Conservation (phyloP, 306 rosid genomes). For the Albizia julibrissin region DNA sequence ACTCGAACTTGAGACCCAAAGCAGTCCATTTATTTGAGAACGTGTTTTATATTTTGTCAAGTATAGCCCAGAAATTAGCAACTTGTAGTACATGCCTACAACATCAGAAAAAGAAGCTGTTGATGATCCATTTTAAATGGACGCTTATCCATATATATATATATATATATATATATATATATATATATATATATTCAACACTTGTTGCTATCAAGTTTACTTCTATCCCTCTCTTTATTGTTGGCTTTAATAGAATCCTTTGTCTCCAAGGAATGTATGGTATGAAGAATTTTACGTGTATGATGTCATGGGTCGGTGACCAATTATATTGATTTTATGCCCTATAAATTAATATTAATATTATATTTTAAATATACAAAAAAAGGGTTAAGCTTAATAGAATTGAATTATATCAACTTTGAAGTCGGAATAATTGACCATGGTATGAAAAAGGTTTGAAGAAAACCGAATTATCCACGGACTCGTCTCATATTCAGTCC, state of each 20-base stretch:
- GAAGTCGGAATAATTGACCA: neutral
- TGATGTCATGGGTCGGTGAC: conserved; percentile 42
- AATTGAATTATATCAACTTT: neutral
- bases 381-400: neutral
- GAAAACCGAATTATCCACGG: neutral
- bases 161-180: too few relatives aligned
- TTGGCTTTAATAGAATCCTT: conserved; percentile 34
- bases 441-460: neutral
- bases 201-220: conserved; percentile 17
- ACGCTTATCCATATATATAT: neutral
- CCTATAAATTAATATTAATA: neutral
- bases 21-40: neutral
- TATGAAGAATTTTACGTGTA: conserved; percentile 28
- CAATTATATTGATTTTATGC: neutral
- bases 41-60: neutral
- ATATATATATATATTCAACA: neutral
- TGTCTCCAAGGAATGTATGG: conserved; percentile 29
- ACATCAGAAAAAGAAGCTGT: neutral
- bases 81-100: neutral
- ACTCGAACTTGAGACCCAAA: neutral
- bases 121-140: neutral
- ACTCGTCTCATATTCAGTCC: neutral
- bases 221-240: neutral
- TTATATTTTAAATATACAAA: neutral
- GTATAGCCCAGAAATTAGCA: neutral